These are phyloP conservation scores for Trifolium dubium DNA, from an alignment of 306 rosid species.

Conservation along the genomic window DNA sequence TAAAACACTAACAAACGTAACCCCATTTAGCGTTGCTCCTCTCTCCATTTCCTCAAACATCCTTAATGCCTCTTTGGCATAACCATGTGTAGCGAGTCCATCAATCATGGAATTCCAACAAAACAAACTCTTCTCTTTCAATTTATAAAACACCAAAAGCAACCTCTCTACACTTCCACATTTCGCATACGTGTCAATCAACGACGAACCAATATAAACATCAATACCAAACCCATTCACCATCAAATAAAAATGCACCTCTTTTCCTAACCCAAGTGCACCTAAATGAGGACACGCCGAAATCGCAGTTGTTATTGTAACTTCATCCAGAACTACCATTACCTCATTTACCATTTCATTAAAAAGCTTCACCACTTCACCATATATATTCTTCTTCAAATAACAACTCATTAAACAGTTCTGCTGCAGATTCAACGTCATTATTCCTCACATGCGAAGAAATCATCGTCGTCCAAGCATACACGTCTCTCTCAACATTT, in stretches of 20 bases:
- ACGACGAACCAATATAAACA: slow-evolving; percentile 77
- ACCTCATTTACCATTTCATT: slow-evolving; percentile 59
- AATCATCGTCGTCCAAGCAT: slow-evolving; percentile 79
- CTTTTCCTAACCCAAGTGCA: slow-evolving; percentile 75
- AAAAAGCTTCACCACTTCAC: slow-evolving; percentile 60
- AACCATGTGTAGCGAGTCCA: slow-evolving; percentile 77
- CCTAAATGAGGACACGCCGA: slow-evolving; percentile 88
- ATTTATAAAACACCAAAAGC: slow-evolving; percentile 72
- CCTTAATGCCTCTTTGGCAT: slow-evolving; percentile 53
- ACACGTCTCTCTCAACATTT: slow-evolving; percentile 68
- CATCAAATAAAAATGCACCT: slow-evolving; percentile 63
- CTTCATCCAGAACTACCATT: slow-evolving; percentile 62
- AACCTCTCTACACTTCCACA: slow-evolving; percentile 78
- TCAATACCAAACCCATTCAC: slow-evolving; percentile 63
- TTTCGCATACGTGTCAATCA: slow-evolving; percentile 86
- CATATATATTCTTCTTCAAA: slow-evolving; percentile 52
- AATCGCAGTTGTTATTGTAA: slow-evolving; percentile 65
- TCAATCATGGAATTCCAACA: slow-evolving; percentile 86
- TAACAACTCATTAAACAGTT: slow-evolving; percentile 63
- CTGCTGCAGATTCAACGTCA: slow-evolving; percentile 59
- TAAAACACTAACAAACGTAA: slow-evolving; percentile 72
- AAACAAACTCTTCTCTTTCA: slow-evolving; percentile 64
- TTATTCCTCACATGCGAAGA: slow-evolving; percentile 51
- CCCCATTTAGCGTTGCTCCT: slow-evolving; percentile 64
- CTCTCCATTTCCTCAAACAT: slow-evolving; percentile 69